Evolutionary conservation across 805 yeast species (phyloP).

Genomic region (Monosporozyma siamensis): DNA sequence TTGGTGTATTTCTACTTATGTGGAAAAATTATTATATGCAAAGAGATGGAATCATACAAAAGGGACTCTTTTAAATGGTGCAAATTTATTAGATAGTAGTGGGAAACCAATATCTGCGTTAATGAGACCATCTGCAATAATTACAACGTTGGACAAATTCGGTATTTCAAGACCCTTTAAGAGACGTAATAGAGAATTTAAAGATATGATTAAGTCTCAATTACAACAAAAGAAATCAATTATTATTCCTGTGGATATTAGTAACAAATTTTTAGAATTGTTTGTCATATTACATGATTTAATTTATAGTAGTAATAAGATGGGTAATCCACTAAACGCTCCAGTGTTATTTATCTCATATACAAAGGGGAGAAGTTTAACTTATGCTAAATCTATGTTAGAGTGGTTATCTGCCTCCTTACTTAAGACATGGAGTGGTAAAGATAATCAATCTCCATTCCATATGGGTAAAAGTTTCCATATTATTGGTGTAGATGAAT

Average conservation of each 20-base stretch:
- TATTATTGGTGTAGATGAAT: constrained; percentile 46
- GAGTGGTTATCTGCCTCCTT: constrained; percentile 94
- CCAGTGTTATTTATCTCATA: constrained; percentile 73
- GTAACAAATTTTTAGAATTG: constrained; percentile 75
- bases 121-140: constrained; percentile 70
- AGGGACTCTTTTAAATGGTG: constrained; percentile 73
- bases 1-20: constrained; percentile 66
- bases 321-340: constrained; percentile 30
- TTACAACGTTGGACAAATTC: constrained; percentile 48
- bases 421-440: constrained; percentile 74
- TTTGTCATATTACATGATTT: constrained; percentile 64
- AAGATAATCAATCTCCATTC: constrained; percentile 61
- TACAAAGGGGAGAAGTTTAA: constrained; percentile 66
- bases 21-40: constrained; percentile 78
- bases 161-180: constrained; percentile 59
- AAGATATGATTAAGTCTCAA: constrained; percentile 49
- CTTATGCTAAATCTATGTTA: constrained; percentile 78
- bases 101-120: constrained; percentile 60
- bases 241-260: constrained; percentile 69
- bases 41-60: constrained; percentile 93
- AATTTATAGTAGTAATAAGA: constrained; percentile 35
- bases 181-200: constrained; percentile 54
- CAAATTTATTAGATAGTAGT: constrained; percentile 45
- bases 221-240: constrained; percentile 49
- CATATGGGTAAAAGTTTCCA: constrained; percentile 54